Evolutionary conservation across 805 yeast species (phyloP).

Genomic region (Wickerhamomyces bovis): DNA sequence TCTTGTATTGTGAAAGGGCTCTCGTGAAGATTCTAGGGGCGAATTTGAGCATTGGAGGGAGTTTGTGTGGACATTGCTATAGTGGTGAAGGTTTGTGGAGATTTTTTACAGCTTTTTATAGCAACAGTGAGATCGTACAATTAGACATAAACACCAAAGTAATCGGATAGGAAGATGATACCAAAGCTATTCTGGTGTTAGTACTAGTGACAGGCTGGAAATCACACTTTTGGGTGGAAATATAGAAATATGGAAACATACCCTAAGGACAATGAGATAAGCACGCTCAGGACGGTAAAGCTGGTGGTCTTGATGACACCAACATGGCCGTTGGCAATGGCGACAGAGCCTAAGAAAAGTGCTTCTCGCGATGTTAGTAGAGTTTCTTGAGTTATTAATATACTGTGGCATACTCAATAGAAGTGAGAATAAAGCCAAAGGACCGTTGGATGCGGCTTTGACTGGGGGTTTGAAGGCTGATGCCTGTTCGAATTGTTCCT

Average conservation of each 20-base stretch:
- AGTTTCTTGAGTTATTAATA: background rate
- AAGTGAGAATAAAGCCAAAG: background rate
- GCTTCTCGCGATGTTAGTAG: background rate
- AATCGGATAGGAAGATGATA: constrained; percentile 34
- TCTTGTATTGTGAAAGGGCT: background rate
- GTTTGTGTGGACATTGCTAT: background rate
- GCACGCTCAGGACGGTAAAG: background rate
- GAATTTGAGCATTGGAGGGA: background rate
- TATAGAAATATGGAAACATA: constrained; percentile 18
- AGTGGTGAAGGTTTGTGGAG: background rate
- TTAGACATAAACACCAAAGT: constrained; percentile 41
- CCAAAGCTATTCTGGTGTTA: constrained; percentile 35
- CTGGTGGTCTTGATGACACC: background rate
- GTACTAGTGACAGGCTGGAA: too few species aligned
- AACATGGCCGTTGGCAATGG: background rate
- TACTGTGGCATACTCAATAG: background rate
- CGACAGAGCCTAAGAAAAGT: background rate
- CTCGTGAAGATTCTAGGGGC: background rate
- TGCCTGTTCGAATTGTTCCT: constrained; percentile 2
- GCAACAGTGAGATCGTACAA: background rate
- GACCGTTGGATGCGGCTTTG: background rate
- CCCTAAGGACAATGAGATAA: constrained; percentile 3
- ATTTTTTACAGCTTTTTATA: background rate
- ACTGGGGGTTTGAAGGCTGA: constrained; percentile 1
- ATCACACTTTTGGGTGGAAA: too few species aligned